Evolutionary conservation across 1,284 basidiomycete genomes (phyloP).

Genomic region (Golubevia pallescens): DNA sequence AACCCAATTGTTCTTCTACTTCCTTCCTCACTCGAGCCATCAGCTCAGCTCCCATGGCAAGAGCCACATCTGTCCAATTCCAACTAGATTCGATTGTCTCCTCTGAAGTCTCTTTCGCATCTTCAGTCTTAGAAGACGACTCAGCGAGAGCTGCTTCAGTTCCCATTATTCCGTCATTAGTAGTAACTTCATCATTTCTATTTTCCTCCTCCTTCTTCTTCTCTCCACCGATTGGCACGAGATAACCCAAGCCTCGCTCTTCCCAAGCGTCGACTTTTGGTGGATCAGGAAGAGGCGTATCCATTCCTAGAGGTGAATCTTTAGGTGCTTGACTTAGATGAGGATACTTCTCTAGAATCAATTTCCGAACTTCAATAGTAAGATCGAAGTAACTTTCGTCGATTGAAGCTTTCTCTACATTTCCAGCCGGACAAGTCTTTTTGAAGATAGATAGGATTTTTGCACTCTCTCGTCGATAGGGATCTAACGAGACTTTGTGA

Average conservation of each 20-base stretch:
- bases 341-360: conserved; percentile 68
- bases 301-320: conserved; percentile 75
- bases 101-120: not conserved
- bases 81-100: conserved; percentile 24
- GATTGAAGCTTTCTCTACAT: conserved; percentile 81
- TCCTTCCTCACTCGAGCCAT: conserved; percentile 79
- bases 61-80: conserved; percentile 90
- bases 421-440: conserved; percentile 73
- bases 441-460: conserved; percentile 89
- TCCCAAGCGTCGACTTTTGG: conserved; percentile 69
- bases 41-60: conserved; percentile 85
- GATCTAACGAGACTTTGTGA: conserved; percentile 81
- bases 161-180: too few species aligned
- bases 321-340: conserved; percentile 75
- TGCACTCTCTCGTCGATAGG: conserved; percentile 85
- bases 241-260: conserved; percentile 75
- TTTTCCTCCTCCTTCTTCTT: conserved; percentile 45
- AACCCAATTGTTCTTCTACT: conserved; percentile 78
- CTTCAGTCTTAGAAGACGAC: conserved; percentile 13
- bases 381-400: conserved; percentile 68
- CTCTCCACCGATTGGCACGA: conserved; percentile 73
- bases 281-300: conserved; percentile 81
- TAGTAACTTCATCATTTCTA: conserved; percentile 24
- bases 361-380: conserved; percentile 53
- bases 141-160: conserved; percentile 3